phyloP scores from a whole-genome alignment of 306 rosid species.

The Vigna mungo region DNA sequence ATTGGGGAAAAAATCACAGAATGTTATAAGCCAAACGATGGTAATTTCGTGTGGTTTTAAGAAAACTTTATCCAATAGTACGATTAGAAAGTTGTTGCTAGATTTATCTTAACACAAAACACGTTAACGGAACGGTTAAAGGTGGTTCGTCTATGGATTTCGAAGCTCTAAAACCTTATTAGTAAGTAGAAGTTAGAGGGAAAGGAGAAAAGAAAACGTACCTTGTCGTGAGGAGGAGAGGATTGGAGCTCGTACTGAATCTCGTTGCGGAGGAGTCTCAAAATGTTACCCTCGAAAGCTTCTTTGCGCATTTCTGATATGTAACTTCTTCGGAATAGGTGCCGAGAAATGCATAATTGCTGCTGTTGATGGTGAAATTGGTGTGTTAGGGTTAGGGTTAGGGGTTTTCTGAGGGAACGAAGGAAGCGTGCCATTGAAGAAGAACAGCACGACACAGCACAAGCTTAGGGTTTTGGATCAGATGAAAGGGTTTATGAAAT shows the following conservation, averaged over 20 bases:
- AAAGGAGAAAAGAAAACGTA: constrained; percentile 46
- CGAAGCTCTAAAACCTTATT: not conserved
- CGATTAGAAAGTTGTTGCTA: not conserved
- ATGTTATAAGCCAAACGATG: too few species aligned
- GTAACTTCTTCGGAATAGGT: constrained; percentile 56
- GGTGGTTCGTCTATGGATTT: constrained; percentile 1
- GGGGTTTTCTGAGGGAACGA: constrained; percentile 61
- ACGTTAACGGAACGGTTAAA: not conserved
- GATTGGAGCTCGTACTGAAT: constrained; percentile 75
- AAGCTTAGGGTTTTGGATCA: not conserved
- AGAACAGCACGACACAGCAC: not conserved
- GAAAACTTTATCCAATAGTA: too few species aligned
- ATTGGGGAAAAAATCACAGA: too few species aligned
- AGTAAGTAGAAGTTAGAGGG: constrained; percentile 8
- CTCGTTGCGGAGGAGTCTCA: constrained; percentile 75
- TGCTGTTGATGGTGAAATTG: constrained; percentile 40
- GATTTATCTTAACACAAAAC: not conserved
- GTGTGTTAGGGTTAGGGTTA: constrained; percentile 44
- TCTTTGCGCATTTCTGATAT: constrained; percentile 72
- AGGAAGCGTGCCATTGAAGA: constrained; percentile 65
- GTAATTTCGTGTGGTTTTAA: too few species aligned
- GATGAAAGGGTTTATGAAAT: not conserved
- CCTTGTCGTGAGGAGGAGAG: constrained; percentile 57
- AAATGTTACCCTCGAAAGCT: constrained; percentile 75
- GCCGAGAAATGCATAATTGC: constrained; percentile 29